Evolutionary conservation across 495 filamentous ascomycete genomes (phyloP).

Genomic region (Tuber aestivum): DNA sequence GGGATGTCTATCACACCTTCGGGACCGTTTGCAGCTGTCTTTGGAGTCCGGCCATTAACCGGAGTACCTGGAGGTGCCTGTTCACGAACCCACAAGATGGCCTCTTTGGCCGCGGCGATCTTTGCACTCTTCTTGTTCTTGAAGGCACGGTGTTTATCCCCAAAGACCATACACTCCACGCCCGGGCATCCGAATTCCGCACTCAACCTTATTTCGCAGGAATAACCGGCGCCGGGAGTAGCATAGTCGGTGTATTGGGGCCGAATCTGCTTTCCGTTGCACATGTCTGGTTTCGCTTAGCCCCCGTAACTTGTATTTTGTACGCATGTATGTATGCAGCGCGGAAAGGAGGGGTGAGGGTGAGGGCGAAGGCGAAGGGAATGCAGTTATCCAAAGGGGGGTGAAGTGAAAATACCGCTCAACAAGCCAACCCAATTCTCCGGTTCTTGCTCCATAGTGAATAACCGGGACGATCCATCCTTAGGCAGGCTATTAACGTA

Average conservation of each 20-base stretch:
- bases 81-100: slow-evolving; percentile 32
- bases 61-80: slow-evolving; percentile 22
- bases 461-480: slow-evolving; percentile 21
- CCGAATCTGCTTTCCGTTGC: slow-evolving; percentile 25
- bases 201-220: slow-evolving; percentile 30
- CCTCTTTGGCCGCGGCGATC: slow-evolving; percentile 36
- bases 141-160: slow-evolving; percentile 35
- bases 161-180: slow-evolving; percentile 32
- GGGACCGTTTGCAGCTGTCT: slow-evolving; percentile 15
- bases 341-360: slow-evolving; percentile 8
- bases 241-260: slow-evolving; percentile 35
- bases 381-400: background rate
- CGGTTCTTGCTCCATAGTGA: slow-evolving; percentile 20
- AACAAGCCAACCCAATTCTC: slow-evolving; percentile 40
- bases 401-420: slow-evolving; percentile 21
- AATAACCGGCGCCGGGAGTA: slow-evolving; percentile 30
- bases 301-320: background rate
- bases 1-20: slow-evolving; percentile 19
- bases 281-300: slow-evolving; percentile 20
- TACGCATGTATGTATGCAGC: background rate
- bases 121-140: slow-evolving; percentile 38
- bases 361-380: background rate
- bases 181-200: slow-evolving; percentile 28
- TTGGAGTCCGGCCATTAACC: slow-evolving; percentile 8
- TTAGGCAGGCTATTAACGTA: slow-evolving; percentile 28